Percentiles rank a stretch among this genome's conserved stretches.
Conservation (phyloP, 2,329 filamentous ascomycete genomes). For the Verticillium nubilum region DNA sequence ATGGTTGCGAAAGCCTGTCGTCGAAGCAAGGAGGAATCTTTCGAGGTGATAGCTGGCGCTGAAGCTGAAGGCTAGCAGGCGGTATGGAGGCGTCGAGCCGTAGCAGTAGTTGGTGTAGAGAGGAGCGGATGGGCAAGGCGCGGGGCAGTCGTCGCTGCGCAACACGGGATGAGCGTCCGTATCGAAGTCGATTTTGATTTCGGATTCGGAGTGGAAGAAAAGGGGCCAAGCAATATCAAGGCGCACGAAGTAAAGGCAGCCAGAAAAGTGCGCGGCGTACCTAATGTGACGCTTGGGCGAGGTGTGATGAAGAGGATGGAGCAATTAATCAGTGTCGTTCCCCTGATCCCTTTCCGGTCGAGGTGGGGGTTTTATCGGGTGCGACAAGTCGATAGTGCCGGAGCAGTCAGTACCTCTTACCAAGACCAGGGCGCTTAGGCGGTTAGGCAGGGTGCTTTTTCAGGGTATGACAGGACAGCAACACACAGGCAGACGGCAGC, state of each 20-base stretch:
- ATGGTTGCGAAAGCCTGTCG: background rate
- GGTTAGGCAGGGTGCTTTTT: background rate
- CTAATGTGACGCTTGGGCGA: background rate
- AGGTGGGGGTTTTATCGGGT: conserved; percentile 4
- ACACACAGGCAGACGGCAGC: too few species aligned
- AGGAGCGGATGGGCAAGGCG: background rate
- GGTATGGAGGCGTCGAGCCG: background rate
- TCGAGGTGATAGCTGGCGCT: background rate
- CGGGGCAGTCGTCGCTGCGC: background rate
- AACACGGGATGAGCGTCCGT: background rate
- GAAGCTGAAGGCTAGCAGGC: background rate
- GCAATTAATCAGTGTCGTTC: background rate
- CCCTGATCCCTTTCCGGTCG: conserved; percentile 1
- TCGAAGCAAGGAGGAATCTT: background rate
- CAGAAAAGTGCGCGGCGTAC: background rate
- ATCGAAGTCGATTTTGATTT: background rate
- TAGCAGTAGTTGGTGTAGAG: background rate
- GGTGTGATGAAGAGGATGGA: background rate
- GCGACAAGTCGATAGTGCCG: conserved; percentile 5
- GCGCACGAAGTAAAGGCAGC: background rate
- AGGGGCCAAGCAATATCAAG: background rate
- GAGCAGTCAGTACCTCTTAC: background rate
- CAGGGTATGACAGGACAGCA: background rate
- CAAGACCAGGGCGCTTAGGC: background rate
- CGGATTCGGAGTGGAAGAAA: background rate